These are phyloP conservation scores for Boletus rubescentipes DNA, from an alignment of 768 basidiomycete species.

Conservation along the genomic window DNA sequence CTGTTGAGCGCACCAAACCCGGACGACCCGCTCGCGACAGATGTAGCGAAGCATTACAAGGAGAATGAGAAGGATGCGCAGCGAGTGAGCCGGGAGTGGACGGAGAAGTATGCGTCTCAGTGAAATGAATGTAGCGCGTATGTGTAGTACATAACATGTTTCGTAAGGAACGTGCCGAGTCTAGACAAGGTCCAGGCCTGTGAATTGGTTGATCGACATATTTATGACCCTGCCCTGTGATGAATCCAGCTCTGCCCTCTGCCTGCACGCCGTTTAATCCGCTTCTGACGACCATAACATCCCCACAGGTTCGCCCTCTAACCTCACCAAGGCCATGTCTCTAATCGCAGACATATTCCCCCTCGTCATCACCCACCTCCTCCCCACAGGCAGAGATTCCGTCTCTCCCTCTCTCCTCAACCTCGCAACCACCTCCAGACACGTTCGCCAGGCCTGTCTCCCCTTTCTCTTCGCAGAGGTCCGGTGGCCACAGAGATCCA, in stretches of 20 bases:
- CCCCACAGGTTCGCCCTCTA: not conserved
- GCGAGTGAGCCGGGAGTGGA: constrained; percentile 94
- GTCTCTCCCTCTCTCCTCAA: constrained; percentile 20
- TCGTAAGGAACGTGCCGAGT: constrained; percentile 8
- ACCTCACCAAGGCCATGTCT: constrained; percentile 19
- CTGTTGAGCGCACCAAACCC: constrained; percentile 95
- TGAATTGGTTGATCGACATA: constrained; percentile 20
- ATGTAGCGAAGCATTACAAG: constrained; percentile 98
- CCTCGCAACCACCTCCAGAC: constrained; percentile 25
- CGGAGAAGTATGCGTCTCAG: constrained; percentile 72
- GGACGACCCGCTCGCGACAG: constrained; percentile 91
- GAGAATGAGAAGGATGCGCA: constrained; percentile 94
- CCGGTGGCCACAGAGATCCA: constrained; percentile 34
- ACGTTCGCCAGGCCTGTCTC: constrained; percentile 30
- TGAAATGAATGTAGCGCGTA: constrained; percentile 15
- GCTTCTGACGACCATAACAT: not conserved
- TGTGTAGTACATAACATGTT: constrained; percentile 9
- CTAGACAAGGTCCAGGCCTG: constrained; percentile 27
- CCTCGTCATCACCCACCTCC: constrained; percentile 32
- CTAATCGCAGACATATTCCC: constrained; percentile 36
- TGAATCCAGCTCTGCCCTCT: constrained; percentile 11
- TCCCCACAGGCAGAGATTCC: not conserved
- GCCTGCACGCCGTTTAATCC: constrained; percentile 5
- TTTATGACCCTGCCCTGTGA: constrained; percentile 15
- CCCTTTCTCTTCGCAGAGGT: constrained; percentile 33